A percentile compares a stretch with the other conserved stretches of the same genome.
Conservation (phyloP, 2,329 filamentous ascomycete genomes). For the Aspergillus nomiae region DNA sequence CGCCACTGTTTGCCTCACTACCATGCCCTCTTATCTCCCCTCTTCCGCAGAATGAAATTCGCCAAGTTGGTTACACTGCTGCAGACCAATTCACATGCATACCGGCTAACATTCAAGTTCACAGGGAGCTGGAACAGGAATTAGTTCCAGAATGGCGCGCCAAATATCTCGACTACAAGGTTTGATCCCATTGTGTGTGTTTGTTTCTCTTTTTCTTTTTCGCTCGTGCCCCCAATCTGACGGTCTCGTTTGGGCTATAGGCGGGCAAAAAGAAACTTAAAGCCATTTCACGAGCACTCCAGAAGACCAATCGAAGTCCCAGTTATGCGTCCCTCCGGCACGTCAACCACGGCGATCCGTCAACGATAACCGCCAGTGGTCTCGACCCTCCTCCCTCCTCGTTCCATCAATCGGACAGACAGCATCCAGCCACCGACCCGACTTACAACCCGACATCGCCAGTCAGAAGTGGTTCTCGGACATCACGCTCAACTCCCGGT, state of each 20-base stretch:
- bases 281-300: slow-evolving; percentile 71
- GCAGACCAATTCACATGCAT: slow-evolving; percentile 16
- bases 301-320: slow-evolving; percentile 54
- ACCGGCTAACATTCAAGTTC: slow-evolving; percentile 20
- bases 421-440: slow-evolving; percentile 18
- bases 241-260: slow-evolving; percentile 38
- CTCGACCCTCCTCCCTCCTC: slow-evolving; percentile 20
- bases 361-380: slow-evolving; percentile 12
- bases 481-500: slow-evolving; percentile 39
- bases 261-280: slow-evolving; percentile 90
- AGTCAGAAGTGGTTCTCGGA: slow-evolving; percentile 23
- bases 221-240: slow-evolving; percentile 1
- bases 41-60: slow-evolving; percentile 57
- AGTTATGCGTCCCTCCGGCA: slow-evolving; percentile 48
- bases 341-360: slow-evolving; percentile 17
- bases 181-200: slow-evolving; percentile 28
- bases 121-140: slow-evolving; percentile 77
- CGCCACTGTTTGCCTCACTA: slow-evolving; percentile 8
- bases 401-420: slow-evolving; percentile 24
- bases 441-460: slow-evolving; percentile 17
- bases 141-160: slow-evolving; percentile 91
- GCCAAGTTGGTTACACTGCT: slow-evolving; percentile 53
- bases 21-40: slow-evolving; percentile 19
- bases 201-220: slow-evolving; percentile 19
- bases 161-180: slow-evolving; percentile 95